A percentile compares a stretch with the other conserved stretches of the same genome.
These are phyloP conservation scores for Claviceps paspali DNA, from an alignment of 2,329 filamentous ascomycete genomes.

Conservation along the genomic window DNA sequence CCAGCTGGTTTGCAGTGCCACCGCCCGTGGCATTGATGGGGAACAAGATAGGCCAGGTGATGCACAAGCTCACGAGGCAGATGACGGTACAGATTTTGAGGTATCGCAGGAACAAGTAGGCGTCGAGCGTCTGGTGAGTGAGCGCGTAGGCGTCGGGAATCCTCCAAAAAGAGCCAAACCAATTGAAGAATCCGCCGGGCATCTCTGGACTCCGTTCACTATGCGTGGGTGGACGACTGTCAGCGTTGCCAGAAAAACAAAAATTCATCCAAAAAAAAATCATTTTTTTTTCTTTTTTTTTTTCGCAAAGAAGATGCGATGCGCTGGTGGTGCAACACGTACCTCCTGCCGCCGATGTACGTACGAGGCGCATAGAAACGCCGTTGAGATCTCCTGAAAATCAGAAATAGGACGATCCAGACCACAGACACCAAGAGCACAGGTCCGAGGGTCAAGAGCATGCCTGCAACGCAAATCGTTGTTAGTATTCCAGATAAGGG, in stretches of 20 bases:
- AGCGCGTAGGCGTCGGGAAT: constrained; percentile 63
- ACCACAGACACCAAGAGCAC: constrained; percentile 31
- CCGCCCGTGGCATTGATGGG: constrained; percentile 76
- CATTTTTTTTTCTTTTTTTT: no score
- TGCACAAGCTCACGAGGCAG: constrained; percentile 61
- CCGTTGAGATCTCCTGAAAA: constrained; percentile 29
- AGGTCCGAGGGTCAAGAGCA: constrained; percentile 37
- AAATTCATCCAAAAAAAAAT: no score
- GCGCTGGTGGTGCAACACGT: background rate
- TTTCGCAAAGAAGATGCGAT: no score
- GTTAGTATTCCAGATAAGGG: no score
- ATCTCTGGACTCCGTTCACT: constrained; percentile 42
- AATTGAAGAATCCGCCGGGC: constrained; percentile 42
- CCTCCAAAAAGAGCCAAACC: constrained; percentile 47
- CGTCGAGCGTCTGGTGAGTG: constrained; percentile 76
- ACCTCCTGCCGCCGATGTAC: constrained; percentile 35
- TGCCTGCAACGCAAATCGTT: constrained; percentile 15
- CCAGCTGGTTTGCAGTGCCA: constrained; percentile 46
- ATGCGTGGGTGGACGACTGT: background rate
- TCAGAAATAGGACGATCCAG: constrained; percentile 36
- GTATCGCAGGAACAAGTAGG: constrained; percentile 77
- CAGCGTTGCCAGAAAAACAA: no score
- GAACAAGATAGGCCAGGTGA: constrained; percentile 76
- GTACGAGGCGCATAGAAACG: constrained; percentile 42
- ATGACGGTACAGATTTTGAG: constrained; percentile 63